Evolutionary conservation across 306 rosid species (phyloP).

Genomic region (Sophora flavescens): DNA sequence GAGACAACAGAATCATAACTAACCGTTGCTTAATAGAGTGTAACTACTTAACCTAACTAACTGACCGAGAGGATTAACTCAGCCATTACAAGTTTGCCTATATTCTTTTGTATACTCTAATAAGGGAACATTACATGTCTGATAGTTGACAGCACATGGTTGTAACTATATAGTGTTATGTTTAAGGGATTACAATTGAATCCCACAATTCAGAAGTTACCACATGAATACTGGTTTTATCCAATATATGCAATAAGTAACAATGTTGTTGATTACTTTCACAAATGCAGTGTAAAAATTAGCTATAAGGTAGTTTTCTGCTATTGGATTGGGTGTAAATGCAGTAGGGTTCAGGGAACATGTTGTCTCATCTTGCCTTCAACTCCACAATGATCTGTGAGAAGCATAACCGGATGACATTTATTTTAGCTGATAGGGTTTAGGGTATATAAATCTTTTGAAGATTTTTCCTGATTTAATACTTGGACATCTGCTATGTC

Average conservation of each 20-base stretch:
- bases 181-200: not conserved
- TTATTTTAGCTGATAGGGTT: not conserved
- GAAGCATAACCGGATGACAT: not conserved
- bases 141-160: no score
- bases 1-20: no score
- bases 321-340: not conserved
- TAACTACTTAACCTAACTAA: no score
- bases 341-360: not conserved
- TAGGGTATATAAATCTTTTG: not conserved
- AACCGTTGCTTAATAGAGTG: no score
- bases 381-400: not conserved
- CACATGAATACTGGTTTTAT: not conserved
- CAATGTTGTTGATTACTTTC: not conserved
- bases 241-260: not conserved
- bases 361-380: not conserved
- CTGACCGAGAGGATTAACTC: no score
- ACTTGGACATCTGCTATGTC: not conserved
- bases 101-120: no score
- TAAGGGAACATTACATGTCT: slow-evolving; percentile 2
- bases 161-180: not conserved
- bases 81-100: no score
- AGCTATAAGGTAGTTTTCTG: slow-evolving; percentile 4
- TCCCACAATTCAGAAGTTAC: slow-evolving; percentile 5
- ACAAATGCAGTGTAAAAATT: not conserved
- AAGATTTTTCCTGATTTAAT: not conserved